Evolutionary conservation across 1,284 basidiomycete genomes (phyloP), one percentile per base, ranked within the genome.

Genomic region (Xanthoconium separans): DNA sequence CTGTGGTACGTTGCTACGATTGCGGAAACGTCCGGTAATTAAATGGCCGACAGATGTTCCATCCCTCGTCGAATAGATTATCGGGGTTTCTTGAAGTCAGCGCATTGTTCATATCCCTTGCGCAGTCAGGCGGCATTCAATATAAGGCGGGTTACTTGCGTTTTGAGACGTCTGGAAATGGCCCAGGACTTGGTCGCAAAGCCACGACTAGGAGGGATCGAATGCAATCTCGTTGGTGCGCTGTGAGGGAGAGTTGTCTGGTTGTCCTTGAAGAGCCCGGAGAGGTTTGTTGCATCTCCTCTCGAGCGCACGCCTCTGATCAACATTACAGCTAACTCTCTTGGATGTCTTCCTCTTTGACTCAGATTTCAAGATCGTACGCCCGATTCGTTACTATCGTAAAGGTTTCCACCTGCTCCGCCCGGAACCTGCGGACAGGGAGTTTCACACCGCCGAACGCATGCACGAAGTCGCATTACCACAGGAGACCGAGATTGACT

Each of bases 271-370:
- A 92, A 59, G 92, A 97, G 59, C 90, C 93, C 29, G 93, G 93
- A 58, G 87, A 92, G 73, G 90, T 92, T 61, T 48, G 77, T 71
- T 13, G 8, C 30, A n/a, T 50, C 47, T 18, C 31, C 45, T 39
- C 56, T 45, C 5, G 37, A 30, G 44, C 13, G n/a, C 15, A 39
- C 44, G 18, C 37, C n/a, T 58, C 58, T 67, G 40, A 65, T 56
- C 24, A 54, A 44, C 18, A 33, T 42, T 37, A 2, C 61, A 94
- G 87, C 76, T 87, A 5, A 78, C 80, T 33, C 76, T 98, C 31
- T 93, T 92, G 82, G 97, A 99, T 59, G 94, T 98, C 20, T 98
- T 99, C 74, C 76, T 98, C 37, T 78, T 99, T 57, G 97, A 99
- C 69, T 77, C 83, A 2, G 90, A 95, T 65, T 99, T 99, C 70